Percentiles rank a stretch among this genome's conserved stretches.
These are phyloP conservation scores for Candida insectorum DNA, from an alignment of 805 yeast genomes.

Conservation along the genomic window DNA sequence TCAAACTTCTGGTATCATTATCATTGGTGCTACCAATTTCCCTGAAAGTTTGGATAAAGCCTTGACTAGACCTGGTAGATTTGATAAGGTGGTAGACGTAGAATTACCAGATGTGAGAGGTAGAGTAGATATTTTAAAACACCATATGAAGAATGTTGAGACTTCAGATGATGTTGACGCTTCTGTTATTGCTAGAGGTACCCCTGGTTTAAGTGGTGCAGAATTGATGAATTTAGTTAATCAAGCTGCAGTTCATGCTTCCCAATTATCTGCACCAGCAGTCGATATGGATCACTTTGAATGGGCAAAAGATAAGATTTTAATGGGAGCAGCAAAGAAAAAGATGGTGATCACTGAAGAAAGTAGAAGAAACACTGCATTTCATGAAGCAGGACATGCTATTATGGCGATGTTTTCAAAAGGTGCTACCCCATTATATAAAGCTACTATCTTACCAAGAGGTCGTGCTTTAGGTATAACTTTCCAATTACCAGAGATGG, in stretches of 20 bases:
- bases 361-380: constrained; percentile 89
- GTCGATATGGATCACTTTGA: constrained; percentile 92
- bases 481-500: constrained; percentile 97
- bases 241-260: constrained; percentile 97
- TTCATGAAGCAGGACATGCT: constrained; percentile 99
- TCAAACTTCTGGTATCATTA: constrained; percentile 88
- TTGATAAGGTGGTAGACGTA: constrained; percentile 92
- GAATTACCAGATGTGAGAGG: constrained; percentile 98
- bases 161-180: constrained; percentile 84
- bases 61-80: constrained; percentile 95
- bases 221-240: constrained; percentile 92
- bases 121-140: constrained; percentile 85
- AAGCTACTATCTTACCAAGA: constrained; percentile 94
- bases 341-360: constrained; percentile 98
- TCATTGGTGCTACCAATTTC: constrained; percentile 97
- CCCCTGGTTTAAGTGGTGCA: constrained; percentile 98
- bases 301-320: constrained; percentile 98
- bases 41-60: constrained; percentile 97
- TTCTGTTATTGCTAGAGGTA: constrained; percentile 88
- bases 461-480: constrained; percentile 97
- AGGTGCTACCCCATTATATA: constrained; percentile 93
- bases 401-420: constrained; percentile 93
- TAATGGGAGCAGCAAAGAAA: constrained; percentile 97
- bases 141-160: constrained; percentile 89
- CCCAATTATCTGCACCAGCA: constrained; percentile 84